Conservation (phyloP, 1,284 basidiomycete species). For the Laetiporus sulphureus region DNA sequence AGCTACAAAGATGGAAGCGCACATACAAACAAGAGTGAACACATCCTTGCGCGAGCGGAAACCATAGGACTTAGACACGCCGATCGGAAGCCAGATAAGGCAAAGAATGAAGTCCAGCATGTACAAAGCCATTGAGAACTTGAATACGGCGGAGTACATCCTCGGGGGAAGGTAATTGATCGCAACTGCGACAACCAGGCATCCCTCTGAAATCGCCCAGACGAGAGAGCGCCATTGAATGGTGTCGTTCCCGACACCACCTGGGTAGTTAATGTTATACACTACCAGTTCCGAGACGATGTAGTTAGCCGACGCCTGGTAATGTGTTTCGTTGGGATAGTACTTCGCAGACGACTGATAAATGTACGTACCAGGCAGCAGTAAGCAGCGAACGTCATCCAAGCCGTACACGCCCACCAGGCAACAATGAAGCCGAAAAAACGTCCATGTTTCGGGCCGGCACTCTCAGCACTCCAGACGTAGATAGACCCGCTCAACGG, state of each 20-base stretch:
- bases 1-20: background rate
- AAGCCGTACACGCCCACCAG: constrained; percentile 85
- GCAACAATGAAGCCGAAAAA: constrained; percentile 85
- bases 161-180: constrained; percentile 80
- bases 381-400: constrained; percentile 84
- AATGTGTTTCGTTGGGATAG: background rate
- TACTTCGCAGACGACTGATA: background rate
- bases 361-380: constrained; percentile 64
- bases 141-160: constrained; percentile 69
- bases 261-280: constrained; percentile 74
- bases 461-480: constrained; percentile 86
- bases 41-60: constrained; percentile 75
- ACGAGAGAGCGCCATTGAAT: constrained; percentile 79
- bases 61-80: constrained; percentile 76
- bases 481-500: constrained; percentile 86
- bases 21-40: constrained; percentile 75
- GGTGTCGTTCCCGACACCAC: constrained; percentile 61
- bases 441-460: constrained; percentile 74
- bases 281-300: constrained; percentile 76
- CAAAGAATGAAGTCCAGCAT: constrained; percentile 82
- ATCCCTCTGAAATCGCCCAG: constrained; percentile 71
- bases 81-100: constrained; percentile 84
- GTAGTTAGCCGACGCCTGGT: constrained; percentile 77
- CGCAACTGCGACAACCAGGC: constrained; percentile 61
- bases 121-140: constrained; percentile 63